Evolutionary conservation across 345 rosid species (phyloP).

Genomic region (Eucalyptus leucophloia): DNA sequence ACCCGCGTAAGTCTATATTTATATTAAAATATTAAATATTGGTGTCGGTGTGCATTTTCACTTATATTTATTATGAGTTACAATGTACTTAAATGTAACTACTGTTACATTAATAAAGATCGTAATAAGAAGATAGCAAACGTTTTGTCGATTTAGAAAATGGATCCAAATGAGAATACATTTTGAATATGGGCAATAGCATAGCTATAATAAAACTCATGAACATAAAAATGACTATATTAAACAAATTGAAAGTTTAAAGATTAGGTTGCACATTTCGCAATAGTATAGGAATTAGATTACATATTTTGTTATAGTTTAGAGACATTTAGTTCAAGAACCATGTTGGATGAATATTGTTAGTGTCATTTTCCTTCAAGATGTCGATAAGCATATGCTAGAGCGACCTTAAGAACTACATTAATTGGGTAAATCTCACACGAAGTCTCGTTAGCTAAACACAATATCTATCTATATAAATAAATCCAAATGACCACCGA

Average conservation of each 20-base stretch:
- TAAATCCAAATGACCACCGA: not conserved
- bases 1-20: not conserved
- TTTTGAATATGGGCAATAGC: not conserved
- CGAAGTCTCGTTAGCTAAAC: not conserved
- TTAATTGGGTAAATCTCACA: not conserved
- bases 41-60: not conserved
- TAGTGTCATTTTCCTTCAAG: not conserved
- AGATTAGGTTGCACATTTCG: not conserved
- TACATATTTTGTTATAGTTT: not conserved
- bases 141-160: not conserved
- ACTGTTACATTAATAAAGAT: not conserved
- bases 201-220: not conserved
- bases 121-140: not conserved
- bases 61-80: not conserved
- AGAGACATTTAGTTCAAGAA: not conserved
- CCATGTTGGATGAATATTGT: rapidly evolving
- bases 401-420: not conserved
- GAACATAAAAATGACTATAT: not conserved
- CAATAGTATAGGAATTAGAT: rapidly evolving
- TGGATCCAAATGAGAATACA: not conserved
- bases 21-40: not conserved
- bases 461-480: not conserved
- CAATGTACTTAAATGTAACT: not conserved
- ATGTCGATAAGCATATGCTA: not conserved
- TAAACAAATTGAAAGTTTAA: not conserved